Evolutionary conservation across 1,139 yeast genomes (phyloP).

Genomic region (Suhomyces maxii): DNA sequence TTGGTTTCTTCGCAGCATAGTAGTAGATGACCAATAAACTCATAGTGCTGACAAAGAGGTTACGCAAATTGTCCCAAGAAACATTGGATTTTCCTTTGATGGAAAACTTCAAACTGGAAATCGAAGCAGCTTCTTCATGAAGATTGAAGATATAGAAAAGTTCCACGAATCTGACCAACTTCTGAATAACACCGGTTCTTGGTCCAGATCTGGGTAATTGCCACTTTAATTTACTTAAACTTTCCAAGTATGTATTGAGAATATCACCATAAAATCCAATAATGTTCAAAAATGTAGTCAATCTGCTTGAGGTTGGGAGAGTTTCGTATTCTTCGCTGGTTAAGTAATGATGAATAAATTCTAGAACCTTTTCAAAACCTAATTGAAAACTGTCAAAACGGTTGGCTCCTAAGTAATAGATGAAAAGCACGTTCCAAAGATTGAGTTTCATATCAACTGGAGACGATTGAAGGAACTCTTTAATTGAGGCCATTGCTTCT

Average conservation of each 20-base stretch:
- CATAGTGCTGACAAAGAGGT: constrained; percentile 46
- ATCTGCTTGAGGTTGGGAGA: constrained; percentile 13
- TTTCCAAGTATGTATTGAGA: constrained; percentile 25
- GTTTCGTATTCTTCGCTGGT: constrained; percentile 19
- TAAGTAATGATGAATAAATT: constrained; percentile 41
- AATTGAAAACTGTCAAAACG: constrained; percentile 42
- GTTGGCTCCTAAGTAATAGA: constrained; percentile 50
- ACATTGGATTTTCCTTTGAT: constrained; percentile 27
- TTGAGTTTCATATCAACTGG: constrained; percentile 67
- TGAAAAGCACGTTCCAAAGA: constrained; percentile 74
- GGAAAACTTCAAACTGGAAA: constrained; percentile 36
- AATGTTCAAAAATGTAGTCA: constrained; percentile 24
- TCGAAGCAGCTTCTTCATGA: constrained; percentile 51
- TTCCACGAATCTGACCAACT: constrained; percentile 34
- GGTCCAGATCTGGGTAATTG: constrained; percentile 12
- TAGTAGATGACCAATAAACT: constrained; percentile 40
- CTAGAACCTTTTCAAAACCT: constrained; percentile 58
- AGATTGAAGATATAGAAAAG: constrained; percentile 44
- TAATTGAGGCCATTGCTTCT: constrained; percentile 47
- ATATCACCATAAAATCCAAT: constrained; percentile 51
- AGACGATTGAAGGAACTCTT: constrained; percentile 58
- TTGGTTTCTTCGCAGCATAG: constrained; percentile 12
- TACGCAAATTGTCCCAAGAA: constrained; percentile 49
- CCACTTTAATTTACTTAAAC: constrained; percentile 27
- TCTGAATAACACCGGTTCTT: constrained; percentile 10